Conservation (phyloP, 1,284 basidiomycete species). For the Papiliotrema flavescens region DNA sequence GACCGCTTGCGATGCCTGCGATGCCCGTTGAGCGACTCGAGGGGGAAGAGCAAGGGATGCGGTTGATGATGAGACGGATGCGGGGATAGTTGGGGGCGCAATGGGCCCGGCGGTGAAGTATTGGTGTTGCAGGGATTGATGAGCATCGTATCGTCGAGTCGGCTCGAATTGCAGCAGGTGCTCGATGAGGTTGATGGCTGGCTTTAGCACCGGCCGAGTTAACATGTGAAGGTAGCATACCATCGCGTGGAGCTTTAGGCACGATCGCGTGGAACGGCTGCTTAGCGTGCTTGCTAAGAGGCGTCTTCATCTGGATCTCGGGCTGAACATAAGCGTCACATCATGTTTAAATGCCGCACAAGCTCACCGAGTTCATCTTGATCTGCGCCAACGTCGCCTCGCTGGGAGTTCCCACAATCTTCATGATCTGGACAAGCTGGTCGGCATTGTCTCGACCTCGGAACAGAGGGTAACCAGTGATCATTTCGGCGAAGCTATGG, state of each 20-base stretch:
- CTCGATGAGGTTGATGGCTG: slow-evolving; percentile 92
- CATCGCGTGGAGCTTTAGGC: slow-evolving; percentile 86
- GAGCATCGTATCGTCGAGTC: slow-evolving; percentile 82
- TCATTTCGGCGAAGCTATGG: slow-evolving; percentile 55
- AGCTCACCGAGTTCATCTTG: slow-evolving; percentile 78
- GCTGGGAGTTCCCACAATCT: slow-evolving; percentile 92
- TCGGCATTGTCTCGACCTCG: slow-evolving; percentile 97
- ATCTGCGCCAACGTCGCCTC: slow-evolving; percentile 87
- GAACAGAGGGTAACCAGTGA: slow-evolving; percentile 94
- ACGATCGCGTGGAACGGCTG: slow-evolving; percentile 84
- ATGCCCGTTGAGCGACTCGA: slow-evolving; percentile 38
- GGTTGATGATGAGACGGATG: slow-evolving; percentile 22
- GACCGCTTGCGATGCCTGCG: slow-evolving; percentile 39
- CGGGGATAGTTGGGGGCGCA: slow-evolving; percentile 37
- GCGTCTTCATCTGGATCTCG: slow-evolving; percentile 66
- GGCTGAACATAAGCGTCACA: slow-evolving; percentile 57
- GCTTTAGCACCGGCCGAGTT: not conserved
- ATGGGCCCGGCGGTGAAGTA: slow-evolving; percentile 67
- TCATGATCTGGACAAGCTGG: slow-evolving; percentile 95
- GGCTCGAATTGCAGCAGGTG: slow-evolving; percentile 96
- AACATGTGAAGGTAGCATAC: slow-evolving; percentile 50
- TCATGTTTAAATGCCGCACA: not conserved
- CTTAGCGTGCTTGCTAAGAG: slow-evolving; percentile 76
- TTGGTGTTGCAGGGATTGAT: slow-evolving; percentile 86
- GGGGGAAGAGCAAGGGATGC: slow-evolving; percentile 40